phyloP scores from a whole-genome alignment of 495 filamentous ascomycete genomes.

The Articulospora tetracladia region DNA sequence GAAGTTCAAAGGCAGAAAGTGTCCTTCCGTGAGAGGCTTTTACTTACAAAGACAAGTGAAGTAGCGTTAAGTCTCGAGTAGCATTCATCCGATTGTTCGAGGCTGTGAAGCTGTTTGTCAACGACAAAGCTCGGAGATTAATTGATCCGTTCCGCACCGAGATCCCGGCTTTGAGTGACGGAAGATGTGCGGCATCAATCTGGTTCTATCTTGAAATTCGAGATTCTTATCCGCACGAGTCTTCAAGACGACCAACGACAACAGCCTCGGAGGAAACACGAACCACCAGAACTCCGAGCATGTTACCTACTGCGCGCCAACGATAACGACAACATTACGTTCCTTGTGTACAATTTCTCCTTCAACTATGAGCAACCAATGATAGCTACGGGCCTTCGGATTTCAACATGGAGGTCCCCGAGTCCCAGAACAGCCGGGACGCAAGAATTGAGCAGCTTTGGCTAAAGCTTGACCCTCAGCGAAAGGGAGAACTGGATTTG shows the following conservation, averaged over 20 bases:
- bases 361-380: constrained; percentile 19
- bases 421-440: constrained; percentile 70
- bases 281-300: neutral
- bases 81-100: neutral
- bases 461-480: constrained; percentile 70
- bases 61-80: neutral
- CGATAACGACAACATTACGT: neutral
- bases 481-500: constrained; percentile 75
- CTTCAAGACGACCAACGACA: neutral
- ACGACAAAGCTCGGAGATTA: neutral
- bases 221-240: neutral
- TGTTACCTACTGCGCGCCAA: neutral
- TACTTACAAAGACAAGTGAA: neutral
- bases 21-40: no score
- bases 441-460: constrained; percentile 76
- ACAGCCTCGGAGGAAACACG: neutral
- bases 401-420: constrained; percentile 40
- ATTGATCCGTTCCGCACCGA: neutral
- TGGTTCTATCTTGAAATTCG: neutral
- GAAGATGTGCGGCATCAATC: neutral
- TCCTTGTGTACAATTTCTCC: neutral
- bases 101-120: neutral
- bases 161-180: neutral
- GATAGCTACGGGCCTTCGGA: constrained; percentile 5
- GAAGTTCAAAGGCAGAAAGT: no score